phyloP scores from a whole-genome alignment of 2,329 filamentous ascomycete genomes.

The Venturia nashicola region DNA sequence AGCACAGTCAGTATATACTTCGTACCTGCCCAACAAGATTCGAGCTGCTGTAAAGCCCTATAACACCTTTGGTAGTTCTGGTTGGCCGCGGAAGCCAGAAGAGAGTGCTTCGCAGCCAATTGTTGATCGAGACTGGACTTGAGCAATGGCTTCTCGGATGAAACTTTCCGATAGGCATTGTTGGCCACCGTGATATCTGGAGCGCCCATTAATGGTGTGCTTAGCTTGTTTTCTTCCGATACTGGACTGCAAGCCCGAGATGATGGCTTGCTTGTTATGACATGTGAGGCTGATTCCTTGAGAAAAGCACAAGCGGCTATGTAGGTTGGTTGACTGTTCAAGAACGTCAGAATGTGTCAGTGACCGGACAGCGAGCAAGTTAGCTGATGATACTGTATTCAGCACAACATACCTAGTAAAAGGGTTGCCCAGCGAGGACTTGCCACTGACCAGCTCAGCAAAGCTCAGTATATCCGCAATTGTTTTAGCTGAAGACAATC shows the following conservation, averaged over 20 bases:
- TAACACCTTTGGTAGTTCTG: constrained; percentile 84
- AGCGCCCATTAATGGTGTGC: not conserved
- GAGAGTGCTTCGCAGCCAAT: constrained; percentile 51
- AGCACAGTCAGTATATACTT: constrained; percentile 78
- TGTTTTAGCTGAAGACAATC: constrained; percentile 51
- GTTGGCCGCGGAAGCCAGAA: constrained; percentile 69
- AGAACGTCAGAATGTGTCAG: not conserved
- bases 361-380: not conserved
- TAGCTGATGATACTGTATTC: not conserved
- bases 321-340: constrained; percentile 67
- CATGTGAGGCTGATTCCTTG: constrained; percentile 65
- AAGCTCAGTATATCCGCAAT: constrained; percentile 83
- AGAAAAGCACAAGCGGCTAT: constrained; percentile 83
- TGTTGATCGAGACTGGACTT: constrained; percentile 22
- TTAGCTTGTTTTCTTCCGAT: constrained; percentile 14
- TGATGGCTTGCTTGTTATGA: constrained; percentile 48
- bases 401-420: constrained; percentile 45
- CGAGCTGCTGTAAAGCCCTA: constrained; percentile 67
- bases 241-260: constrained; percentile 43
- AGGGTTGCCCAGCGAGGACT: constrained; percentile 76
- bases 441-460: constrained; percentile 72
- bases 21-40: constrained; percentile 75
- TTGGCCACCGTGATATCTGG: not conserved
- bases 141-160: not conserved
- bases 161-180: not conserved